Conservation (phyloP, 768 basidiomycete species). For the Gyrodon lividus region DNA sequence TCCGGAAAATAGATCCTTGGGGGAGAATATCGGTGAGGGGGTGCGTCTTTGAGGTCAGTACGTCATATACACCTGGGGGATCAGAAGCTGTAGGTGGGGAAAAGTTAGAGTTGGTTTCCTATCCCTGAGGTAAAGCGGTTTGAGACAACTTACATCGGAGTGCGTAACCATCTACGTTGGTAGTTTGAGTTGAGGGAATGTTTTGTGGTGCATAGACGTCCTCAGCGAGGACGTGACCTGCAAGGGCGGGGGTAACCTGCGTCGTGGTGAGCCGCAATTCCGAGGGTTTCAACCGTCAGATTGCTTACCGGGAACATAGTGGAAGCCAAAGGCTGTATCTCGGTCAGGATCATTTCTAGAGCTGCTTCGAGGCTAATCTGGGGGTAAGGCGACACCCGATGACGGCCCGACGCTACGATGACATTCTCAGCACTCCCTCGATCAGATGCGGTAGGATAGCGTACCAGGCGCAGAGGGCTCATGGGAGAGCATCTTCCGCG, state of each 20-base stretch:
- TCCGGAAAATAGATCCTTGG: slow-evolving; percentile 49
- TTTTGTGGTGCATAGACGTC: slow-evolving; percentile 65
- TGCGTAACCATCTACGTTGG: slow-evolving; percentile 90
- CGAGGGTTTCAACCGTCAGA: background rate
- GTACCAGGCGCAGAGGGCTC: slow-evolving; percentile 68
- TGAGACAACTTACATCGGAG: slow-evolving; percentile 51
- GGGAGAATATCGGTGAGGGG: slow-evolving; percentile 38
- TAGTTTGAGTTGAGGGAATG: slow-evolving; percentile 64
- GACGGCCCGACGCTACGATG: slow-evolving; percentile 60
- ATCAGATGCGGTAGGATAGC: slow-evolving; percentile 16
- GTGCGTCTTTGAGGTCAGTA: slow-evolving; percentile 55
- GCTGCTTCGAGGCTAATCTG: slow-evolving; percentile 68
- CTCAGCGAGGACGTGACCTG: slow-evolving; percentile 72
- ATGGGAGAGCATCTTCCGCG: slow-evolving; percentile 60
- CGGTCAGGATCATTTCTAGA: slow-evolving; percentile 49
- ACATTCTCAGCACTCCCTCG: background rate
- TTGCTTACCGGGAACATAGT: slow-evolving; percentile 44
- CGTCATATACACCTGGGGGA: slow-evolving; percentile 62
- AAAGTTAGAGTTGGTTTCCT: background rate
- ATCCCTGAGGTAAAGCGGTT: background rate
- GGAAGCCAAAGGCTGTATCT: slow-evolving; percentile 43
- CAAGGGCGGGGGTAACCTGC: slow-evolving; percentile 60
- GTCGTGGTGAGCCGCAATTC: background rate
- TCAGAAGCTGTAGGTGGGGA: slow-evolving; percentile 49
- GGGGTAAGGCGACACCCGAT: slow-evolving; percentile 76